phyloP scores from a whole-genome alignment of 164 flowering plant genomes.

The Sedum album region DNA sequence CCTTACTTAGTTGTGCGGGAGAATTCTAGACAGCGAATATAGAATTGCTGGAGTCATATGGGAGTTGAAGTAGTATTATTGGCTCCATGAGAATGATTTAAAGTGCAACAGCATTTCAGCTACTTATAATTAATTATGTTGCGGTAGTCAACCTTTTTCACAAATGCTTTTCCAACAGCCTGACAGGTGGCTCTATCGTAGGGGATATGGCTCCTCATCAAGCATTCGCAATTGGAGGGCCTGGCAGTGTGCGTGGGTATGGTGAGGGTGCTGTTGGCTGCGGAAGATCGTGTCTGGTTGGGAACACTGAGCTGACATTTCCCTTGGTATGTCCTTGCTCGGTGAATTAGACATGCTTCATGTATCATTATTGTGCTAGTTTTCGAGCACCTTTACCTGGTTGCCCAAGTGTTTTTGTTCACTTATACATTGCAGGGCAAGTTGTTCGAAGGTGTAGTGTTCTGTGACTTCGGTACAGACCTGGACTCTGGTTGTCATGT shows the following conservation, averaged over 20 bases:
- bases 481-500: slow-evolving; percentile 75
- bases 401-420: neutral
- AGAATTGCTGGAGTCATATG: neutral
- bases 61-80: neutral
- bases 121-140: neutral
- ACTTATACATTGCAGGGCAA: slow-evolving; percentile 32
- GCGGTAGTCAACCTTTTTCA: neutral
- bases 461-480: slow-evolving; percentile 84
- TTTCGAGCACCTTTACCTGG: neutral
- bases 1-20: neutral
- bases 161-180: slow-evolving; percentile 27
- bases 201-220: slow-evolving; percentile 98
- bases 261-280: slow-evolving; percentile 94
- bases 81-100: neutral
- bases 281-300: slow-evolving; percentile 82
- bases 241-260: slow-evolving; percentile 82
- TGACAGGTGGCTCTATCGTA: slow-evolving; percentile 91
- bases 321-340: slow-evolving; percentile 57
- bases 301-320: slow-evolving; percentile 64
- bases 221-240: slow-evolving; percentile 91
- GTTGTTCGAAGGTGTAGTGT: slow-evolving; percentile 64
- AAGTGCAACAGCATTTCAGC: neutral
- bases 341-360: neutral
- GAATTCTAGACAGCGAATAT: neutral
- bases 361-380: neutral